phyloP scores from a whole-genome alignment of 129 eudicot genomes.

The Tanacetum coccineum region DNA sequence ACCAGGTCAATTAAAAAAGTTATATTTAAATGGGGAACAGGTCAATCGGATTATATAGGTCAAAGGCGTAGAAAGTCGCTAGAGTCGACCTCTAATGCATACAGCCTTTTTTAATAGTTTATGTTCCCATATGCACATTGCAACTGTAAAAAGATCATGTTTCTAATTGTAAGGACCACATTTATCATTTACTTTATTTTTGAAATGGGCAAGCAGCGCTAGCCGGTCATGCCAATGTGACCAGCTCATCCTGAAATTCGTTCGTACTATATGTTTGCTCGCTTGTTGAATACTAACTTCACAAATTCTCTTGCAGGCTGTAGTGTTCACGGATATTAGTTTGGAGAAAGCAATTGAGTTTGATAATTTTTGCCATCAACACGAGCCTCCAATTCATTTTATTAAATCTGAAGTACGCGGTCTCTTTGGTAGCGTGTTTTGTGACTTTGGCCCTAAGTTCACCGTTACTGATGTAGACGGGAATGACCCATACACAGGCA shows the following conservation, averaged over 20 bases:
- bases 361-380: constrained; percentile 78
- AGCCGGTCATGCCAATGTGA: too few species aligned
- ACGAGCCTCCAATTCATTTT: constrained; percentile 85
- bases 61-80: too few species aligned
- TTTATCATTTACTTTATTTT: too few species aligned
- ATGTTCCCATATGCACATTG: too few species aligned
- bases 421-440: constrained; percentile 76
- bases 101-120: too few species aligned
- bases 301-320: constrained; percentile 50
- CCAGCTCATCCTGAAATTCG: background rate
- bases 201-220: too few species aligned
- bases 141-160: too few species aligned
- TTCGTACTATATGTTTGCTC: constrained; percentile 5
- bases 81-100: too few species aligned
- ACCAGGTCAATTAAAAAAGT: too few species aligned
- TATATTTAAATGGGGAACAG: too few species aligned
- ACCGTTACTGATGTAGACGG: constrained; percentile 85
- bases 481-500: constrained; percentile 80
- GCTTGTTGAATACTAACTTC: background rate
- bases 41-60: too few species aligned
- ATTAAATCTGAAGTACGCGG: constrained; percentile 83
- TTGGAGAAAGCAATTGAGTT: constrained; percentile 69
- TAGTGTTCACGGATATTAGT: constrained; percentile 71
- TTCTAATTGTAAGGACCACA: too few species aligned
- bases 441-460: constrained; percentile 85